These are phyloP conservation scores for Saturnispora sekii DNA, from an alignment of 805 yeast species.

Conservation along the genomic window DNA sequence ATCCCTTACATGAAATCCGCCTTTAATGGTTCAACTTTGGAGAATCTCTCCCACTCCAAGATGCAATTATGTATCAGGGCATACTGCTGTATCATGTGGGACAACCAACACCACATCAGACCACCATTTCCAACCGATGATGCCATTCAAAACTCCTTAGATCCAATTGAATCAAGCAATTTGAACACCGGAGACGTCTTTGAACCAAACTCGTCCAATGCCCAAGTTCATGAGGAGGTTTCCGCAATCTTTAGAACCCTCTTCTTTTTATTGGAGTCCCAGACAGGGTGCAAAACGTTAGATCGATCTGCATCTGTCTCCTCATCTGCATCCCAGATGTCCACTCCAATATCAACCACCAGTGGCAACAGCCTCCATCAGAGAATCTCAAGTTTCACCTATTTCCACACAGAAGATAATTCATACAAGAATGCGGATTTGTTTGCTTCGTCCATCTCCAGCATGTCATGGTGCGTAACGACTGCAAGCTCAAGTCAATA, in stretches of 20 bases:
- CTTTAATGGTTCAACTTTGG: conserved; percentile 50
- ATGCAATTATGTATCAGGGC: conserved; percentile 60
- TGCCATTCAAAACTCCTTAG: conserved; percentile 27
- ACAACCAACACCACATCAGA: conserved; percentile 41
- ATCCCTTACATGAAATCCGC: conserved; percentile 57
- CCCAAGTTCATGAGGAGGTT: conserved; percentile 60
- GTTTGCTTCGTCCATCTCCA: conserved; percentile 59
- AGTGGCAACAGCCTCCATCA: conserved; percentile 23
- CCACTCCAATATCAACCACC: conserved; percentile 16
- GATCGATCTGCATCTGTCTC: conserved; percentile 7
- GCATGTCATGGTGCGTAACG: conserved; percentile 63
- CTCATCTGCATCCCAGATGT: conserved; percentile 6
- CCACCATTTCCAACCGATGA: conserved; percentile 70
- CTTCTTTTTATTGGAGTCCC: conserved; percentile 50
- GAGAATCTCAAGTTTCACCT: conserved; percentile 31
- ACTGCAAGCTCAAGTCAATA: conserved; percentile 30
- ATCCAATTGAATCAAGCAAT: conserved; percentile 27
- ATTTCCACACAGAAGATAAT: conserved; percentile 28
- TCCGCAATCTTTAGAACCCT: conserved; percentile 46
- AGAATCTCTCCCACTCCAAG: conserved; percentile 59
- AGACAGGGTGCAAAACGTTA: conserved; percentile 35
- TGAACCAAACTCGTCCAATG: conserved; percentile 36
- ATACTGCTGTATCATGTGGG: conserved; percentile 62
- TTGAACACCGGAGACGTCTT: conserved; percentile 30
- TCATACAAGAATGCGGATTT: conserved; percentile 39